Base-by-base conservation (phyloP, 169 alveolate species). In the Theileria annulata region DNA sequence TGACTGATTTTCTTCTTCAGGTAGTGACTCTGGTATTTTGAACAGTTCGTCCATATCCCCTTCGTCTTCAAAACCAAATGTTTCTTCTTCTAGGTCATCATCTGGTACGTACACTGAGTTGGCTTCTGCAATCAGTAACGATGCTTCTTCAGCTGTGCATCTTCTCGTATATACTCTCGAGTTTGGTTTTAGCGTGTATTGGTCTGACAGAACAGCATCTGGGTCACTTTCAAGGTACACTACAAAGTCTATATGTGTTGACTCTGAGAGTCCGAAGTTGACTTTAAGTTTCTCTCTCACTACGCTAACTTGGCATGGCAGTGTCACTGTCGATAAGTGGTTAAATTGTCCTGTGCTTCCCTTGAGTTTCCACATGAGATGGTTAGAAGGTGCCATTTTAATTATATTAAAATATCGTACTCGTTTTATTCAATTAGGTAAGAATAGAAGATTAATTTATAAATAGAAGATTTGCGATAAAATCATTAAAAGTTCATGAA, bases 321-420 rank as follows among this genome's bases (percentile, higher is more conserved):
- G 31, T 0, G 28, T 30, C 9, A 77, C 70, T 25, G 70, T 35
- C 47, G 35, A 9, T 15, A 77, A 77, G 5, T 71, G 21, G 68
- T 42, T 84, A 58, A 74, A 84, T 47, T 83, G 69, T 0, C 74
- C 74, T 51, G 47, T 77, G 63, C 86, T 77, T 15, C 87, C 90
- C 79, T 84, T 84, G 47, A 84, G 63, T 78, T 72, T 84, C 90
- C 90, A 84, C 80, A 27, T 64, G 17, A 84, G 69, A 13, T 49
- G 25, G 12, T 68, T 42, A 2, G 59, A 13, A n/a, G 47, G 33
- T 1, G 47, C 60, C 76, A 68, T 68, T 13, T 42, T 1, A 2
- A 19, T 31, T 31, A 42, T 12, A 42, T 42, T 8, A 42, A 3
- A 8, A 42, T 42, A 42, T 10, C 13, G 19, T 42, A 8, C 13